Evolutionary conservation across 2,329 filamentous ascomycete species (phyloP).

Genomic region (Colletotrichum brevisporum): DNA sequence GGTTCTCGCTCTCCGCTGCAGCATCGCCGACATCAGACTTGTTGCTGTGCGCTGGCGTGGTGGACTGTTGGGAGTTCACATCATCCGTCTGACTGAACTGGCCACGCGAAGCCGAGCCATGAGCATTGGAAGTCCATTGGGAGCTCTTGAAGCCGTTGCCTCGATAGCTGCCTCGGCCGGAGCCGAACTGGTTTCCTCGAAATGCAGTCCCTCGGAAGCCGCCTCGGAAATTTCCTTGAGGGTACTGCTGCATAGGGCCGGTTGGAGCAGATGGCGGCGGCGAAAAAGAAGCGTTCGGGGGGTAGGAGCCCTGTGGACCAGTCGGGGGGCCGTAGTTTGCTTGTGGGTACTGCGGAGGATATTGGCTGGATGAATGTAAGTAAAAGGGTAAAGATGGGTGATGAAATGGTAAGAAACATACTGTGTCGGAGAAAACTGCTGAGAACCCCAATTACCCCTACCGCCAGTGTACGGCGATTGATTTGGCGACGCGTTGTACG

Average conservation of each 20-base stretch:
- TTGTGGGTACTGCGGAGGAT: constrained; percentile 72
- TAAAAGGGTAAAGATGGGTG: not conserved
- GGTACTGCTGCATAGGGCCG: constrained; percentile 69
- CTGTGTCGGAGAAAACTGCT: constrained; percentile 56
- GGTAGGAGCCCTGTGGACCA: constrained; percentile 69
- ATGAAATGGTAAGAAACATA: constrained; percentile 40
- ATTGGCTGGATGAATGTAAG: constrained; percentile 64
- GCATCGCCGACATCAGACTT: constrained; percentile 55
- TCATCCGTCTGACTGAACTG: constrained; percentile 48
- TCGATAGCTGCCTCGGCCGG: constrained; percentile 66
- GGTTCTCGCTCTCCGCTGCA: constrained; percentile 67
- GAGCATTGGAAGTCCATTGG: constrained; percentile 75
- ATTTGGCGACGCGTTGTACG: constrained; percentile 69
- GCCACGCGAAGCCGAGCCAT: constrained; percentile 59
- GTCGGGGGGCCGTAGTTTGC: constrained; percentile 66
- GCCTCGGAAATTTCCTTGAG: constrained; percentile 60
- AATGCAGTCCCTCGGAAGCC: constrained; percentile 66
- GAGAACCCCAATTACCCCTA: constrained; percentile 66
- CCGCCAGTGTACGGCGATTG: constrained; percentile 72
- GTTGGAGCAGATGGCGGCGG: constrained; percentile 70
- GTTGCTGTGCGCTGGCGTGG: constrained; percentile 39
- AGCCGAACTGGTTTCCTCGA: constrained; percentile 70
- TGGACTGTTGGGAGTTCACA: constrained; percentile 47
- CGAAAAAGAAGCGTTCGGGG: constrained; percentile 61
- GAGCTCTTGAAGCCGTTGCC: constrained; percentile 74